phyloP scores from a whole-genome alignment of 78 protist genomes.

The Guillardia theta region DNA sequence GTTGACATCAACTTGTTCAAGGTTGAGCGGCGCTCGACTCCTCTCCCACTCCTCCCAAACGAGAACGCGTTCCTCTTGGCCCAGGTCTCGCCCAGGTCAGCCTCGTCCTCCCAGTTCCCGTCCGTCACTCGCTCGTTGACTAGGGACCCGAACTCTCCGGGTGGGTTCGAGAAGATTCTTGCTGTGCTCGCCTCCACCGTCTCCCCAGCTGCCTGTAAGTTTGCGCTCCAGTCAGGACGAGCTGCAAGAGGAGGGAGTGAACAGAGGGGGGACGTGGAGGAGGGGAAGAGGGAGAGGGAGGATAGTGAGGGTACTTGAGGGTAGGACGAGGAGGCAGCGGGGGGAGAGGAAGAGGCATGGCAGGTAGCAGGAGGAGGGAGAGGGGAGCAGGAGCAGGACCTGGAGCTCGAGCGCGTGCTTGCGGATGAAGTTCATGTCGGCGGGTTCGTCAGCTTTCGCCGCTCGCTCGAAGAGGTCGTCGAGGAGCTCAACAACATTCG shows the following conservation, averaged over 20 bases:
- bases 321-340: too few relatives aligned
- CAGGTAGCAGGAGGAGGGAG: too few relatives aligned
- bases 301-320: background rate
- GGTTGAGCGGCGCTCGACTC: background rate
- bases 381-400: too few relatives aligned
- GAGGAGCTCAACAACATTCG: slow-evolving; percentile 18
- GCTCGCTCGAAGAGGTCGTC: slow-evolving; percentile 17
- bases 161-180: slow-evolving; percentile 4
- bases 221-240: background rate
- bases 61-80: background rate
- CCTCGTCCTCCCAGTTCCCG: background rate
- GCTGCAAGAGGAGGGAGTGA: background rate
- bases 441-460: slow-evolving; percentile 32
- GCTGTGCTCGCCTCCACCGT: background rate
- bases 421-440: slow-evolving; percentile 11
- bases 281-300: background rate
- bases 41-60: background rate
- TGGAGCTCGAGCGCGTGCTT: slow-evolving; percentile 22
- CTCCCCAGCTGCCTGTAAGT: background rate
- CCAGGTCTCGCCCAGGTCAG: slow-evolving; percentile 18
- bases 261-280: too few relatives aligned
- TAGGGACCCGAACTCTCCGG: background rate
- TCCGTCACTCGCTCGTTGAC: slow-evolving; percentile 11
- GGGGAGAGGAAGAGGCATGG: too few relatives aligned
- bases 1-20: background rate